Conservation (phyloP, 1,284 basidiomycete species). For the Malassezia caprae region DNA sequence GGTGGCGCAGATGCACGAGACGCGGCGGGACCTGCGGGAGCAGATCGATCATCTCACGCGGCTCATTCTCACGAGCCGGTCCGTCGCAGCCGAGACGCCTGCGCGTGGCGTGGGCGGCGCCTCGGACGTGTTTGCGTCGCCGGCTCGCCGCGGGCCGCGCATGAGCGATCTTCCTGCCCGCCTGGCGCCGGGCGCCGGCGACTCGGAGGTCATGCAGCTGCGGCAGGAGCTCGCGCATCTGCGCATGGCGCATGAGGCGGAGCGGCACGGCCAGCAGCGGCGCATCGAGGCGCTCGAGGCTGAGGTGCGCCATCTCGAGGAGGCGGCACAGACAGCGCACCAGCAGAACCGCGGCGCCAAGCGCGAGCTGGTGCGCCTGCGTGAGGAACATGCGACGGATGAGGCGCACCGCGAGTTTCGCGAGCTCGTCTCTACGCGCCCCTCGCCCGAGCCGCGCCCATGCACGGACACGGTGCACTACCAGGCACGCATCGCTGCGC, state of each 20-base stretch:
- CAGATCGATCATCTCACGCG: conserved; percentile 43
- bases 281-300: conserved; percentile 15
- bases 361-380: conserved; percentile 17
- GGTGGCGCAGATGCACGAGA: conserved; percentile 31
- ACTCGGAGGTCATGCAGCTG: background rate
- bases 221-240: background rate
- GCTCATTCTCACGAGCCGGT: conserved; percentile 38
- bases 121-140: conserved; percentile 10
- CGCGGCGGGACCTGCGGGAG: conserved; percentile 25
- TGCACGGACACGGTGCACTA: conserved; percentile 9
- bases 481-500: conserved; percentile 14
- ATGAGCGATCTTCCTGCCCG: conserved; percentile 28
- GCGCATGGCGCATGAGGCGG: conserved; percentile 26
- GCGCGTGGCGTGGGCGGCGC: background rate
- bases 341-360: conserved; percentile 2
- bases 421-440: conserved; percentile 10
- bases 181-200: background rate
- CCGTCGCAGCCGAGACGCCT: conserved; percentile 21
- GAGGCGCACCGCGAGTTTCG: conserved; percentile 19
- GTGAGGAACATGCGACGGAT: conserved; percentile 16
- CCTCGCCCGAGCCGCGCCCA: background rate
- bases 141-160: conserved; percentile 28
- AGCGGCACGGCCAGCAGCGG: conserved; percentile 16
- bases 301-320: background rate
- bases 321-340: conserved; percentile 6